Conservation (phyloP, 495 filamentous ascomycete species). For the Aspergillus bridgeri region DNA sequence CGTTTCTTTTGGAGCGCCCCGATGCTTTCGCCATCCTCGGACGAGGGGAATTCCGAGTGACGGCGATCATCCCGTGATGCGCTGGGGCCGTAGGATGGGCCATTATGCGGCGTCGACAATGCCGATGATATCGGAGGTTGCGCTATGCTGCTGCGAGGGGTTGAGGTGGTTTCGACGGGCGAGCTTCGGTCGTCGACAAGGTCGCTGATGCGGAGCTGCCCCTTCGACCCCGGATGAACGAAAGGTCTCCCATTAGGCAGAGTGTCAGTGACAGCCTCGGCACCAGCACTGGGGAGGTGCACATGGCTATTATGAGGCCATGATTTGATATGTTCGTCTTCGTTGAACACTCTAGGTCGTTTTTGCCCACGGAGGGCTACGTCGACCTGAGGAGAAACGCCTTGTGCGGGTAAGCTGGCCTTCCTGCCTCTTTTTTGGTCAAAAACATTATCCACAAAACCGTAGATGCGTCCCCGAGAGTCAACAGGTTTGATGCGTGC, state of each 20-base stretch:
- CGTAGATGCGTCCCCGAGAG: constrained; percentile 16
- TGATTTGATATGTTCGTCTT: background rate
- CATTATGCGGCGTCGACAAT: background rate
- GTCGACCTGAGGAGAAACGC: constrained; percentile 2
- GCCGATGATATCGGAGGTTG: background rate
- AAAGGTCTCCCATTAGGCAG: background rate
- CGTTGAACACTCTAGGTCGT: background rate
- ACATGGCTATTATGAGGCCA: background rate
- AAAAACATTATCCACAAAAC: constrained; percentile 24
- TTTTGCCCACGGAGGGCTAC: constrained; percentile 6
- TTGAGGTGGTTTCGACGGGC: background rate
- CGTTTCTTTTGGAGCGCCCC: constrained; percentile 10
- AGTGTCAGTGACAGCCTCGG: background rate
- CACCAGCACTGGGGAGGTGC: background rate
- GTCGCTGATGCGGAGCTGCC: constrained; percentile 18
- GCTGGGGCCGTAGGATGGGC: background rate
- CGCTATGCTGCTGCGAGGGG: background rate
- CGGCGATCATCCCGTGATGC: background rate
- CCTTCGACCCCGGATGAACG: constrained; percentile 4
- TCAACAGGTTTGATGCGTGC: constrained; percentile 18
- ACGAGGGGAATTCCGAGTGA: background rate
- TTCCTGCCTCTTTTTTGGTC: constrained; percentile 21
- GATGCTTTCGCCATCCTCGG: constrained; percentile 11
- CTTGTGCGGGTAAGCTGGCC: constrained; percentile 7
- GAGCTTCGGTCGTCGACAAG: constrained; percentile 9